Evolutionary conservation across 352 stramenopile genomes (phyloP), one percentile per base, ranked within the genome.

Genomic region (Phytophthora pisi): DNA sequence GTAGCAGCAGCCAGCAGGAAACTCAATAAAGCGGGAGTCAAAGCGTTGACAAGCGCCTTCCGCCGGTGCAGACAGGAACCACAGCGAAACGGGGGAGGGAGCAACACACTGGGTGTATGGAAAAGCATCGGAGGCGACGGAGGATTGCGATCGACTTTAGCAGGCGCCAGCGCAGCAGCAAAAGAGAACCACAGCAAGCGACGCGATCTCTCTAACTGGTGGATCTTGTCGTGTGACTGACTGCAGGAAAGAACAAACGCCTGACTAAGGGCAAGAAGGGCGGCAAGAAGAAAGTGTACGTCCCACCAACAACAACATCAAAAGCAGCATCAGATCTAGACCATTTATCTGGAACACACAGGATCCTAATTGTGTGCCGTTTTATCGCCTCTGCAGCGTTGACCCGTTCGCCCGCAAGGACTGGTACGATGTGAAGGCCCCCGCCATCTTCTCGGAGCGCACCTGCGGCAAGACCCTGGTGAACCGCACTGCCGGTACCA

Each of bases 331-430:
- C 3, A 10, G 1, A 16, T 40, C 13, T 5, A 40, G 34, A 16
- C 34, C 10, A 2, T 40, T 23, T 5, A 9, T 18, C 5, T 46
- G 2, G 13, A 56, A 15, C 15, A 30, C 15, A 43, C 52, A 64
- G 34, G 6, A 63, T 64, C 13, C 40, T 69, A 57, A 68, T 42
- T 26, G 56, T 51, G 30, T 51, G 34, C 11, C 59, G 4, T 46
- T 46, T 16, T 46, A 20, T 46, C 15, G 20, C 16, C 7, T 38
- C 36, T 58, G 57, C 71, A 96, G 88, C 74, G 85, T 99, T 31
- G 98, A 99, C 84, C 98, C 98, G 60, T 99, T 99, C 88, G 89
- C 95, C 51, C 98, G 97, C 67, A 99, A 99, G 93, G 98, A 96
- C 81, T 96, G 88, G 88, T 96, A 96, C 71, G 97, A 99, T 78